Evolutionary conservation across 176 grass and related monocot genomes (phyloP).

Genomic region (Thalia dealbata): DNA sequence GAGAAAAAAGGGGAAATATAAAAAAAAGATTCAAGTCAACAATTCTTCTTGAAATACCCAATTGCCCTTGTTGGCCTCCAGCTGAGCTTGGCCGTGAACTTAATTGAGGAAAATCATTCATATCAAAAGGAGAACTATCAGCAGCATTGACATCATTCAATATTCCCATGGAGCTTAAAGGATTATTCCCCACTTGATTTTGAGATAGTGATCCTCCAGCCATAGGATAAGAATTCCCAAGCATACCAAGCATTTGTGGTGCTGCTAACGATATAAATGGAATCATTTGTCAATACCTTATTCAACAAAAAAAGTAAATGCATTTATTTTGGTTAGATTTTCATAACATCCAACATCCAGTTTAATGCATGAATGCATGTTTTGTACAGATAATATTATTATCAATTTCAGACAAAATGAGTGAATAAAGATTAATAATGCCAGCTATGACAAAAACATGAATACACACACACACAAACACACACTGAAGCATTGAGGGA

Average conservation of each 20-base stretch:
- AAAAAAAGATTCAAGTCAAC: neutral
- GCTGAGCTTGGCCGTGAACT: conserved; percentile 82
- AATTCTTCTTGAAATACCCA: conserved; percentile 41
- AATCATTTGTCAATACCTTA: conserved; percentile 4
- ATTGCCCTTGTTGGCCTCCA: conserved; percentile 87
- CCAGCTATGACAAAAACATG: neutral
- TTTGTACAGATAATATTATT: neutral
- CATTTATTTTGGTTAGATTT: neutral
- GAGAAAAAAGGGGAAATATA: neutral
- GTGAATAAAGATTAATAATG: neutral
- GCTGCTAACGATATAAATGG: conserved; percentile 24
- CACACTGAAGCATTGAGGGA: neutral
- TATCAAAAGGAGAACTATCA: conserved; percentile 77
- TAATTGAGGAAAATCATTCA: conserved; percentile 98
- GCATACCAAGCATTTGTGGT: conserved; percentile 74
- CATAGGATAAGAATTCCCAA: conserved; percentile 77
- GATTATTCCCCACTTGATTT: conserved; percentile 74
- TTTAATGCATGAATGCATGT: neutral
- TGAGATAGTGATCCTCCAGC: conserved; percentile 67
- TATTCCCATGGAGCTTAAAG: conserved; percentile 82
- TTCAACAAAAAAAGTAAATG: neutral
- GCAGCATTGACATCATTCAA: conserved; percentile 63
- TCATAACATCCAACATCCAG: neutral
- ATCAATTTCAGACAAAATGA: neutral
- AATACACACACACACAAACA: too few relatives aligned